These are phyloP conservation scores for Mycogone perniciosa DNA, from an alignment of 2,329 filamentous ascomycete genomes.

Conservation along the genomic window DNA sequence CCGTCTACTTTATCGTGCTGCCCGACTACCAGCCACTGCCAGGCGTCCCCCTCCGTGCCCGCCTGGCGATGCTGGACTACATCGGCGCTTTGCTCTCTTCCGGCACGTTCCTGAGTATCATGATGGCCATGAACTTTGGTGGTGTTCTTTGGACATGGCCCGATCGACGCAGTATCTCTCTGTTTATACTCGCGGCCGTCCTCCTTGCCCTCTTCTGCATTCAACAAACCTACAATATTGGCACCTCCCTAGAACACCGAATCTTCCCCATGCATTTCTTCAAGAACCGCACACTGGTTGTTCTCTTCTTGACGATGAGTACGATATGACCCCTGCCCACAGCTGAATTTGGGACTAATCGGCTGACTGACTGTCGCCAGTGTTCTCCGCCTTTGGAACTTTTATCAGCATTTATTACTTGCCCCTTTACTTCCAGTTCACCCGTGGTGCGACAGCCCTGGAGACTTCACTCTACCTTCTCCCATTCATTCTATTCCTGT, in stretches of 20 bases:
- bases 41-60: constrained; percentile 18
- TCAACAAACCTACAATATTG: constrained; percentile 35
- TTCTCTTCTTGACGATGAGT: constrained; percentile 36
- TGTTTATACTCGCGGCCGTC: constrained; percentile 37
- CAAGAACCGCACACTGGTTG: constrained; percentile 26
- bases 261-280: constrained; percentile 46
- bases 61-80: constrained; percentile 33
- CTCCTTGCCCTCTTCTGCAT: constrained; percentile 33
- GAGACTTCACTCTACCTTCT: constrained; percentile 33
- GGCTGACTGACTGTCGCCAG: neutral
- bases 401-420: constrained; percentile 39
- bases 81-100: constrained; percentile 36
- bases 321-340: constrained; percentile 13
- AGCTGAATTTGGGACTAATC: neutral
- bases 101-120: constrained; percentile 32
- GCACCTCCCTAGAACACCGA: constrained; percentile 16
- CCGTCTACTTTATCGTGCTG: constrained; percentile 22
- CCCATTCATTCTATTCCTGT: constrained; percentile 33
- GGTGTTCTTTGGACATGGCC: constrained; percentile 42
- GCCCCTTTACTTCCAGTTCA: constrained; percentile 45
- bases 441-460: constrained; percentile 32
- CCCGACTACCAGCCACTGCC: constrained; percentile 17
- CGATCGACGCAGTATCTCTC: constrained; percentile 35
- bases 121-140: constrained; percentile 45
- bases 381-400: constrained; percentile 14